These are phyloP conservation scores for Cubamyces sp. DNA, from an alignment of 768 basidiomycete genomes.

Conservation along the genomic window DNA sequence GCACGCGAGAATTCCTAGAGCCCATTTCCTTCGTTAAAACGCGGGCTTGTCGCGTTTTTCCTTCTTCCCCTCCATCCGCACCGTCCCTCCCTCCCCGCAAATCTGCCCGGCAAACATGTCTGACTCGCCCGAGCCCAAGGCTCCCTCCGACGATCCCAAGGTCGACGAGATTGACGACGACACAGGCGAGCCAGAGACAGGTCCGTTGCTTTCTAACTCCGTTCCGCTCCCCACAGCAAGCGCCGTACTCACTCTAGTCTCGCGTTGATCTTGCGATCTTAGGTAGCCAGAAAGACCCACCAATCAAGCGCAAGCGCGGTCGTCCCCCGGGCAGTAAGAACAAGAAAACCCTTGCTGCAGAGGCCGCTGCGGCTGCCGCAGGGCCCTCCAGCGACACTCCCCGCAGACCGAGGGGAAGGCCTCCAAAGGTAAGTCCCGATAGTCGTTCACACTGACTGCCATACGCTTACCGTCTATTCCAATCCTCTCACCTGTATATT, in stretches of 20 bases:
- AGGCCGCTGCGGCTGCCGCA: constrained; percentile 35
- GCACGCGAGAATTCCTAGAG: constrained; percentile 75
- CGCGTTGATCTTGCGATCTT: constrained; percentile 33
- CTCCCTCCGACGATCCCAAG: constrained; percentile 53
- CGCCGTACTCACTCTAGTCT: constrained; percentile 31
- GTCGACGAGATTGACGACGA: constrained; percentile 62
- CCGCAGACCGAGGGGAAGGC: constrained; percentile 55
- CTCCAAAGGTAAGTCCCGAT: constrained; percentile 49
- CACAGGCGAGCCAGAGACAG: constrained; percentile 39
- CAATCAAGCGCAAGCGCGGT: constrained; percentile 79
- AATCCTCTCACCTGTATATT: background rate
- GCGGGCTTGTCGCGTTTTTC: constrained; percentile 69
- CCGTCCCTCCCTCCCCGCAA: constrained; percentile 34
- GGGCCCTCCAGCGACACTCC: constrained; percentile 30
- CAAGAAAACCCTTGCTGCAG: constrained; percentile 50
- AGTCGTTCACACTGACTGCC: constrained; percentile 8
- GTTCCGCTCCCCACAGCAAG: constrained; percentile 26
- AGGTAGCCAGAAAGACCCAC: constrained; percentile 33
- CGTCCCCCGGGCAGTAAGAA: constrained; percentile 90
- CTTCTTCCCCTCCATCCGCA: constrained; percentile 46
- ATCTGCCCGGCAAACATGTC: constrained; percentile 52
- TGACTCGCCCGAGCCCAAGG: constrained; percentile 60
- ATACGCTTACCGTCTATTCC: constrained; percentile 18
- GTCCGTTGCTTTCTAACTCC: constrained; percentile 35
- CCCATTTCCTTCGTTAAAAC: constrained; percentile 77